Evolutionary conservation across 2,329 filamentous ascomycete species (phyloP).

Genomic region (Pseudocercospora musae): DNA sequence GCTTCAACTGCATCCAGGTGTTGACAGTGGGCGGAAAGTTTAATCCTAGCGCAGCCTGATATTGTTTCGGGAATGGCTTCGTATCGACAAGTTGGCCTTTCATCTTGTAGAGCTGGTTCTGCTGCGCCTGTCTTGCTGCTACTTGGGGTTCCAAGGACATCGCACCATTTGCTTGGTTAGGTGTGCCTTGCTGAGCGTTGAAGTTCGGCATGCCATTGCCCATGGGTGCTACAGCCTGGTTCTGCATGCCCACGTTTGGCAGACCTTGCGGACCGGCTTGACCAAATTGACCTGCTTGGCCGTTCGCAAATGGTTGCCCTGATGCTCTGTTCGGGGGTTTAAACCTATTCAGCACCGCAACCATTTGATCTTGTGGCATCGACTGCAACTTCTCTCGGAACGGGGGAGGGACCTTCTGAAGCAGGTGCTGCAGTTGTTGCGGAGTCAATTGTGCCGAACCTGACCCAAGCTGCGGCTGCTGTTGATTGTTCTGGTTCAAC

Average conservation of each 20-base stretch:
- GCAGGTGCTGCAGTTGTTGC: constrained; percentile 11
- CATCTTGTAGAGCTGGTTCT: constrained; percentile 15
- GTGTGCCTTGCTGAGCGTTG: constrained; percentile 17
- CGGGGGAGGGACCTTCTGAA: constrained; percentile 18
- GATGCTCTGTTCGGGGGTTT: constrained; percentile 14
- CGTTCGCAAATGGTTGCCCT: not conserved
- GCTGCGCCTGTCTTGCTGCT: constrained; percentile 16
- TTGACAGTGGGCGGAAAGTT: constrained; percentile 50
- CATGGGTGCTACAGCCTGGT: constrained; percentile 18
- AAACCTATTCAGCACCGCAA: constrained; percentile 13
- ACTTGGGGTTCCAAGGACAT: constrained; percentile 11
- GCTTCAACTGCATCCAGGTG: constrained; percentile 57
- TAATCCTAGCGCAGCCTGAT: constrained; percentile 14
- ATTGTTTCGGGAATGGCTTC: constrained; percentile 19
- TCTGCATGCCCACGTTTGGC: constrained; percentile 14
- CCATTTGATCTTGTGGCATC: constrained; percentile 18
- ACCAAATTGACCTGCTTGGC: not conserved
- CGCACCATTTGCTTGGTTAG: constrained; percentile 14
- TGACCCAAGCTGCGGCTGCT: constrained; percentile 31
- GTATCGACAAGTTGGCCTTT: constrained; percentile 17
- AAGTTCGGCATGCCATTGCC: constrained; percentile 21
- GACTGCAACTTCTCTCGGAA: constrained; percentile 17
- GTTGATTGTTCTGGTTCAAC: constrained; percentile 37
- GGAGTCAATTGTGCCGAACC: constrained; percentile 11
- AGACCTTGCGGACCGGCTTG: constrained; percentile 12